Conservation (phyloP, 345 rosid genomes). For the Ailanthus altissimus region DNA sequence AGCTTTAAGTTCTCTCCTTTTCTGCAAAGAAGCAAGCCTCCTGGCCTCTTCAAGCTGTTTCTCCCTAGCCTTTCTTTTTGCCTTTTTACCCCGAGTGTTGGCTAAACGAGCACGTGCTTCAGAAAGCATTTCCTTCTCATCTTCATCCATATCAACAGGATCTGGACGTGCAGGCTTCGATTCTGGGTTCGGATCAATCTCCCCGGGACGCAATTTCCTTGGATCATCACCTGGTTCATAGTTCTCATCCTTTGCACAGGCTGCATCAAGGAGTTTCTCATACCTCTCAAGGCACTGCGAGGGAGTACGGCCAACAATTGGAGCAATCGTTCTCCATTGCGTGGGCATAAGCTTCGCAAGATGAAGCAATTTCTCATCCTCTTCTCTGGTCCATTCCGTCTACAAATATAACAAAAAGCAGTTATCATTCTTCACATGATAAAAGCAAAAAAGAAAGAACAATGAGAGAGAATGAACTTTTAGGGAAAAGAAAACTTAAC, state of each 20-base stretch:
- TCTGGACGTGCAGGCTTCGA: conserved; percentile 99
- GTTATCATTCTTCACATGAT: conserved; percentile 8
- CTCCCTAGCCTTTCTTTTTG: conserved; percentile 97
- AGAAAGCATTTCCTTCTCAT: conserved; percentile 99
- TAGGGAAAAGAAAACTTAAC: not conserved
- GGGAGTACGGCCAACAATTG: conserved; percentile 98
- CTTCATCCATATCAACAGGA: conserved; percentile 99
- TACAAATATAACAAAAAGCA: conserved; percentile 30
- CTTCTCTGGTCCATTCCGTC: conserved; percentile 99
- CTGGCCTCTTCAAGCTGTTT: conserved; percentile 98
- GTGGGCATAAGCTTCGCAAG: conserved; percentile 99
- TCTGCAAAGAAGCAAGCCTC: conserved; percentile 98
- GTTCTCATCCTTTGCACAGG: conserved; percentile 94
- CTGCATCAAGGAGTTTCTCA: conserved; percentile 97
- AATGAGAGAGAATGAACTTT: not conserved
- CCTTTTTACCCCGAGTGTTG: conserved; percentile 96
- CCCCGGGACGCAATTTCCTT: conserved; percentile 93
- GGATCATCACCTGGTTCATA: conserved; percentile 98
- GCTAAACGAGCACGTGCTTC: conserved; percentile 97
- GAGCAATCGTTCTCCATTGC: conserved; percentile 99
- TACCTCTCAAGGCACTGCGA: conserved; percentile 98
- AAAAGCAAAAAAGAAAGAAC: not conserved
- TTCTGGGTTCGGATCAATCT: conserved; percentile 97
- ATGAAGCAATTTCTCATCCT: conserved; percentile 98
- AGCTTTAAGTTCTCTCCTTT: conserved; percentile 95